Conservation (phyloP, 768 basidiomycete genomes). For the Collybia sp. region DNA sequence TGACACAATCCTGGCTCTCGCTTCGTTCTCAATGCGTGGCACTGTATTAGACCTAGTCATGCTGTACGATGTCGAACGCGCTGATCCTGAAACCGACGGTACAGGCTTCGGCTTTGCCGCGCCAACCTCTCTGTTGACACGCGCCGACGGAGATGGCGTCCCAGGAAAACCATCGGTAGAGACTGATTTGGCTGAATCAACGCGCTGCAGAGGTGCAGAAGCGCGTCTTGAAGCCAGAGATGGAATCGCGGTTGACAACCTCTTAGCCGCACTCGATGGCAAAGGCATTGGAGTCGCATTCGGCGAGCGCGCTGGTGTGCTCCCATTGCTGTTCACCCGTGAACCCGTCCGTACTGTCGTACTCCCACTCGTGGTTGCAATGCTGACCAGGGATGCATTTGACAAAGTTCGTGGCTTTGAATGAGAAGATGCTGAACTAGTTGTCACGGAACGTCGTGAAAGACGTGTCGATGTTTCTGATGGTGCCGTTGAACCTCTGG, state of each 20-base stretch:
- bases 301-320: conserved; percentile 33
- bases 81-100: conserved; percentile 20
- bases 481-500: conserved; percentile 25
- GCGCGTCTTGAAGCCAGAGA: conserved; percentile 30
- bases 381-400: conserved; percentile 39
- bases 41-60: conserved; percentile 9
- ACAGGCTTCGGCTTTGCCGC: conserved; percentile 13
- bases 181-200: conserved; percentile 18
- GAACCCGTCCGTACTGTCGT: conserved; percentile 40
- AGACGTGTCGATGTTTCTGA: conserved; percentile 56
- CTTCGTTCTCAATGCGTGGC: conserved; percentile 10
- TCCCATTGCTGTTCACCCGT: conserved; percentile 9
- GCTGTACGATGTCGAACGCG: conserved; percentile 15
- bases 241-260: conserved; percentile 31
- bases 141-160: conserved; percentile 6
- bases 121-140: conserved; percentile 8
- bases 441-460: conserved; percentile 29
- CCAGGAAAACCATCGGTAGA: conserved; percentile 2
- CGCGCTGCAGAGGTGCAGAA: conserved; percentile 28
- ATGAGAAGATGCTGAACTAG: conserved; percentile 30
- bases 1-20: conserved; percentile 37
- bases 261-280: conserved; percentile 26
- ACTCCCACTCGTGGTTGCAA: conserved; percentile 32
- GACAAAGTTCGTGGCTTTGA: conserved; percentile 51
- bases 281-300: conserved; percentile 46